phyloP scores from a whole-genome alignment of 257 asterid genomes.

The Jacaranda mimosifolia region DNA sequence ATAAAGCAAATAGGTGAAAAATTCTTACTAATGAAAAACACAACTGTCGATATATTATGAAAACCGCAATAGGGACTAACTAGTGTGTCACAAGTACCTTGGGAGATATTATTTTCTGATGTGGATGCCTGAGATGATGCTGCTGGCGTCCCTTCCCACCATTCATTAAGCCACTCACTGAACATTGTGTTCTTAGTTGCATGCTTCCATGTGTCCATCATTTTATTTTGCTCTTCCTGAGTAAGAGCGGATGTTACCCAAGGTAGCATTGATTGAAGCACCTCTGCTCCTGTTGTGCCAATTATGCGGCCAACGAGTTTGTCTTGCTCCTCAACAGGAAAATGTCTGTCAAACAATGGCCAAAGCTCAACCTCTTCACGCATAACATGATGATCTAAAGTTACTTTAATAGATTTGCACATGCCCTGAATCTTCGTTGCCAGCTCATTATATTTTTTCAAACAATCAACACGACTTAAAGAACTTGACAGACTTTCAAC shows the following conservation, averaged over 20 bases:
- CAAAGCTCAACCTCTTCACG: conserved; percentile 97
- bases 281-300: conserved; percentile 99
- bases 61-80: background rate
- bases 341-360: conserved; percentile 95
- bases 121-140: conserved; percentile 55
- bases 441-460: conserved; percentile 74
- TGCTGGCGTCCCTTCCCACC: conserved; percentile 88
- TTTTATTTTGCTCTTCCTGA: conserved; percentile 94
- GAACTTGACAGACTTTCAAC: conserved; percentile 41
- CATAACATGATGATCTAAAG: conserved; percentile 91
- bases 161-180: conserved; percentile 96
- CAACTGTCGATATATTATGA: background rate
- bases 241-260: conserved; percentile 99
- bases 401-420: conserved; percentile 97
- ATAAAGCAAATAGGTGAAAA: background rate
- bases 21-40: conserved; percentile 26
- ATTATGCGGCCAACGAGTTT: conserved; percentile 92
- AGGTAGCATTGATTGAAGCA: conserved; percentile 96
- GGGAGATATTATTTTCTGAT: conserved; percentile 55
- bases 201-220: conserved; percentile 97
- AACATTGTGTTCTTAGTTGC: conserved; percentile 98
- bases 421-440: conserved; percentile 94
- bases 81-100: conserved; percentile 53
- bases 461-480: conserved; percentile 44
- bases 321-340: conserved; percentile 93